phyloP scores from a whole-genome alignment of 306 rosid genomes.

The Begonia fuchsioides region DNA sequence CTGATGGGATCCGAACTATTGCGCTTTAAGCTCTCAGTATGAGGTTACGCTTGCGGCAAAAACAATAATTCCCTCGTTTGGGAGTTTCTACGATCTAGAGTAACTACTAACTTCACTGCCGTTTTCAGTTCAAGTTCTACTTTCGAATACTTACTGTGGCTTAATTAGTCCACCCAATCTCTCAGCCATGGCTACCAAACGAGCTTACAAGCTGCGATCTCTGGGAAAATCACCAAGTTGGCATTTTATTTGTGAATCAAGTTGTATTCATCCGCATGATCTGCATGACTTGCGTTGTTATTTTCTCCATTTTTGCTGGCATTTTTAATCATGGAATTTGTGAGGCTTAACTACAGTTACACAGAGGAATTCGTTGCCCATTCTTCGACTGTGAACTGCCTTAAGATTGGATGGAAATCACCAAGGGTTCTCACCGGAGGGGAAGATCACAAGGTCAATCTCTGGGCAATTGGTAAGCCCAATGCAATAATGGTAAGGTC shows the following conservation, averaged over 20 bases:
- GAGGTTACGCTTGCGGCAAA: no score
- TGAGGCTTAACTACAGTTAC: constrained; percentile 45
- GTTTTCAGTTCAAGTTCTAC: no score
- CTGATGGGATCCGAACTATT: no score
- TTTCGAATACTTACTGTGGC: no score
- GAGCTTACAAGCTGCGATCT: constrained; percentile 88
- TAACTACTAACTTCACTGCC: no score
- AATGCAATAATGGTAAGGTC: constrained; percentile 78
- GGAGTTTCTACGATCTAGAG: no score
- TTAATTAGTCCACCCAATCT: constrained; percentile 29
- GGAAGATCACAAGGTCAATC: constrained; percentile 97
- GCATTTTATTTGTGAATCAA: not conserved
- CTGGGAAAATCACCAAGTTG: not conserved
- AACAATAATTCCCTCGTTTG: no score
- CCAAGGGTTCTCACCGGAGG: constrained; percentile 97
- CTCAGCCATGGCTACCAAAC: constrained; percentile 77
- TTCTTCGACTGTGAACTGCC: constrained; percentile 85
- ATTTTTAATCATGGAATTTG: not conserved
- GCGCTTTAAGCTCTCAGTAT: no score
- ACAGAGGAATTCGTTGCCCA: constrained; percentile 99
- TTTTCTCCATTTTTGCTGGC: not conserved
- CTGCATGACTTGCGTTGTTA: not conserved
- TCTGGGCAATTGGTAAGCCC: constrained; percentile 99
- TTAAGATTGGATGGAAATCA: constrained; percentile 85
- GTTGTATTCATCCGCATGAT: constrained; percentile 4